A percentile compares a stretch with the other conserved stretches of the same genome.
phyloP scores from a whole-genome alignment of 2,329 filamentous ascomycete genomes.

The Claviceps pusilla region DNA sequence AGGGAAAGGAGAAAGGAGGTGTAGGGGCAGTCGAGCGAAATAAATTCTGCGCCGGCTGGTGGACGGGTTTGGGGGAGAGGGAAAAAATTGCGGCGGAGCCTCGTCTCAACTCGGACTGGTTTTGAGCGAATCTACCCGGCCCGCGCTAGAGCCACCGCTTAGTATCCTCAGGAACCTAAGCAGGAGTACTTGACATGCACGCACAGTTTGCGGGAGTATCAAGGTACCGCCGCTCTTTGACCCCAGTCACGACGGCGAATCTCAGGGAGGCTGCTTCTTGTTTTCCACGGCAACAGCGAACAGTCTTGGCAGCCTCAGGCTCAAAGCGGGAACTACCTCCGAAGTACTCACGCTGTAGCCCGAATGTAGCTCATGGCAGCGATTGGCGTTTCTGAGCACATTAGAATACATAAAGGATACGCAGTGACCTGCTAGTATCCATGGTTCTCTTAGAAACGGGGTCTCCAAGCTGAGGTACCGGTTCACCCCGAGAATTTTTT shows the following conservation, averaged over 20 bases:
- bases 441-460: background rate
- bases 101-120: conserved; percentile 28
- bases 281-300: conserved; percentile 19
- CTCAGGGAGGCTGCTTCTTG: background rate
- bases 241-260: background rate
- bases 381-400: background rate
- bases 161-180: conserved; percentile 7
- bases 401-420: background rate
- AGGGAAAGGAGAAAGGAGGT: conserved; percentile 27
- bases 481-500: conserved; percentile 19
- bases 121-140: conserved; percentile 40
- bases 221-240: background rate
- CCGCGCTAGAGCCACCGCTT: conserved; percentile 13
- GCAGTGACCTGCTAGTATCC: background rate
- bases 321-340: conserved; percentile 2
- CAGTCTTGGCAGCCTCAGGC: conserved; percentile 20
- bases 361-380: background rate
- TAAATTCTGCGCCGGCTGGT: conserved; percentile 31
- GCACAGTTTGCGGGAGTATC: background rate
- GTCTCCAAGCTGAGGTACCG: conserved; percentile 13
- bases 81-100: conserved; percentile 38
- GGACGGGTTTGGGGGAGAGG: conserved; percentile 28
- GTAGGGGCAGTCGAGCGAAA: conserved; percentile 26
- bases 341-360: conserved; percentile 1
- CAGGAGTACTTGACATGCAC: background rate